phyloP scores from a whole-genome alignment of 768 basidiomycete genomes.

The Pisolithus albus region DNA sequence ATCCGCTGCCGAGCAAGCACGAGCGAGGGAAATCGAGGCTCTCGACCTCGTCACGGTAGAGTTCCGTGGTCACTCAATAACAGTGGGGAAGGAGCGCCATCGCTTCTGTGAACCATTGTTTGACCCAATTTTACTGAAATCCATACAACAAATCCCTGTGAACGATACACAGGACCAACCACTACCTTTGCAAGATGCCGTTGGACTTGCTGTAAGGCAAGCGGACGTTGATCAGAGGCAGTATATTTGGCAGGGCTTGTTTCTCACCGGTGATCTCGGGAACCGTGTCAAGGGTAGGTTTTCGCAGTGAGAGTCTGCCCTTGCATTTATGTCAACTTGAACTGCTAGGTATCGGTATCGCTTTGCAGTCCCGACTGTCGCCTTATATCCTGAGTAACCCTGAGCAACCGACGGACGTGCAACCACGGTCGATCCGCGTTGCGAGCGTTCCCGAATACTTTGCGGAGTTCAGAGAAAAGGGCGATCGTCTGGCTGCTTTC shows the following conservation, averaged over 20 bases:
- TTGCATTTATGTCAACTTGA: background rate
- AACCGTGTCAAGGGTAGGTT: conserved; percentile 61
- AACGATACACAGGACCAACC: conserved; percentile 13
- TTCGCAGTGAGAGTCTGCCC: background rate
- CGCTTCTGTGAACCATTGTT: conserved; percentile 89
- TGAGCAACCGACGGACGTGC: conserved; percentile 65
- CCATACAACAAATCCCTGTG: conserved; percentile 24
- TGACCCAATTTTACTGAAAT: conserved; percentile 54
- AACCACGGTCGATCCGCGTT: conserved; percentile 57
- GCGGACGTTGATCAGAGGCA: conserved; percentile 61
- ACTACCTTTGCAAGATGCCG: conserved; percentile 58
- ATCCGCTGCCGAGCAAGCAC: conserved; percentile 72
- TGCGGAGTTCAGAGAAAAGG: conserved; percentile 81
- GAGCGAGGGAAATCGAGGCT: conserved; percentile 76
- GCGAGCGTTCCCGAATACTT: conserved; percentile 83
- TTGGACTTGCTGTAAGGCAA: conserved; percentile 54
- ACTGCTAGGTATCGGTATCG: conserved; percentile 50
- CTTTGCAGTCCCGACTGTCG: conserved; percentile 65
- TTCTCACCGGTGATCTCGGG: conserved; percentile 76
- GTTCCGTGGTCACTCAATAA: conserved; percentile 65
- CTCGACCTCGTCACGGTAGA: conserved; percentile 73
- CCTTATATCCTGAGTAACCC: conserved; percentile 54
- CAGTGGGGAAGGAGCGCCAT: conserved; percentile 83
- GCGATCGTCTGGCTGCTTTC: conserved; percentile 76
- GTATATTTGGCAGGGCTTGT: conserved; percentile 70